These are phyloP conservation scores for Globisporangium orthogonon DNA, from an alignment of 352 stramenopile genomes.

Conservation along the genomic window DNA sequence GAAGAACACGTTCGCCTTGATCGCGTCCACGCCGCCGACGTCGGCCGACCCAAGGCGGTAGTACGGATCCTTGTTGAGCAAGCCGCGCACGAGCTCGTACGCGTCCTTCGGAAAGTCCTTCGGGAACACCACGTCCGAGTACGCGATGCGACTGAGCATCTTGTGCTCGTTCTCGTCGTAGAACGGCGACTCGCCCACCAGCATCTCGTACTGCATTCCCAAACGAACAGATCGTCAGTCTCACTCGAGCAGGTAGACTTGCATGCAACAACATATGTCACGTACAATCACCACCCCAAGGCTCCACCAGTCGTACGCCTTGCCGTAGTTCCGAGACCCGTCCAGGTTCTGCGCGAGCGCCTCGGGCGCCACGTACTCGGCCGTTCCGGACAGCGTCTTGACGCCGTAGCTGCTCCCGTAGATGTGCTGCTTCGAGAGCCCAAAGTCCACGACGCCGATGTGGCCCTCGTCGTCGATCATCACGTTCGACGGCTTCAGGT, in stretches of 20 bases:
- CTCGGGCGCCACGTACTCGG: constrained; percentile 84
- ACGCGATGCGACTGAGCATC: constrained; percentile 83
- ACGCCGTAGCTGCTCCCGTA: constrained; percentile 81
- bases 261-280: no score
- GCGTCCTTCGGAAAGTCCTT: constrained; percentile 71
- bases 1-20: constrained; percentile 77
- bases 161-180: constrained; percentile 88
- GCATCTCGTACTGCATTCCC: constrained; percentile 73
- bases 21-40: constrained; percentile 57
- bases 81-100: constrained; percentile 62
- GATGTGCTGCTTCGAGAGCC: constrained; percentile 85
- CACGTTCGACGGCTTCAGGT: constrained; percentile 86
- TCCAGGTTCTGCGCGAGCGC: constrained; percentile 76
- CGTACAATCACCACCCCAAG: constrained; percentile 81
- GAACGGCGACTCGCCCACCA: constrained; percentile 81
- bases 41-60: constrained; percentile 57
- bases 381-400: constrained; percentile 82
- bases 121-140: constrained; percentile 70
- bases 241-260: no score
- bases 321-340: constrained; percentile 79
- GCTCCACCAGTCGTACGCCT: constrained; percentile 89
- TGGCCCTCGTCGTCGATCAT: constrained; percentile 88
- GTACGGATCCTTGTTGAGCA: constrained; percentile 71
- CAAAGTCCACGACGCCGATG: constrained; percentile 87
- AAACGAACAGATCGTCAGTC: constrained; percentile 2